Evolutionary conservation across 495 filamentous ascomycete species (phyloP), one percentile per base, ranked within the genome.

Genomic region (Darksidea phi): DNA sequence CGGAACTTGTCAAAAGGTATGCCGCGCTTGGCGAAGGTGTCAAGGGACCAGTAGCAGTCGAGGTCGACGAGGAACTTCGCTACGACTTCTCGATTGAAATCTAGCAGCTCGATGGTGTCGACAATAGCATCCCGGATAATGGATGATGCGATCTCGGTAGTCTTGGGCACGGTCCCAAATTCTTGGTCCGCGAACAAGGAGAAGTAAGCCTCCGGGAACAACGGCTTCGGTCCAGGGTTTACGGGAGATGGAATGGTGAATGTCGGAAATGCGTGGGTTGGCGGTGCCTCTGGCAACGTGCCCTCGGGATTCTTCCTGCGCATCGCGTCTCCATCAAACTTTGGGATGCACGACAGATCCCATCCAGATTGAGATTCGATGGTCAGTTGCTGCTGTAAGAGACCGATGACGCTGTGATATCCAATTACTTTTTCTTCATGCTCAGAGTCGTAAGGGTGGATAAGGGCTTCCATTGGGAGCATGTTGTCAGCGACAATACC

Each of bases 201-300:
- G 72, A 96, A 87, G 73, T 88, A 96, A 17, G 96, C 80, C 73
- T 97, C 94, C 0, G 94, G 95, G 72, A 96, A 91, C 24, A 96
- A 78, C 7, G 89, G 80, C 34, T 84, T 85, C 2, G 84, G 74
- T 15, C 92, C 94, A 13, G 88, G 78, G 48, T 79, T 79, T 32
- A 95, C 87, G 11, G 88, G 83, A 36, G 84, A 80, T 0, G 94
- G 91, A 46, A 97, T 78, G 3, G 67, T 75, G 62, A 97, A 84
- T 18, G 80, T 61, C 5, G 93, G 94, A 59, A 97, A 84, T 21
- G 81, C 61, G 66, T 95, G 86, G 73, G 91, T 93, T 57, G 78
- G 57, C 4, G 52, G 36, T 41, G 53, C 49, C 28, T 54, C 17
- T 8, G 46, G 47, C 47, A 59, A 28, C 15, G 36, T 21, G 17